A percentile compares a stretch with the other conserved stretches of the same genome.
Evolutionary conservation across 768 basidiomycete genomes (phyloP).

Genomic region (Clathrus columnatus): DNA sequence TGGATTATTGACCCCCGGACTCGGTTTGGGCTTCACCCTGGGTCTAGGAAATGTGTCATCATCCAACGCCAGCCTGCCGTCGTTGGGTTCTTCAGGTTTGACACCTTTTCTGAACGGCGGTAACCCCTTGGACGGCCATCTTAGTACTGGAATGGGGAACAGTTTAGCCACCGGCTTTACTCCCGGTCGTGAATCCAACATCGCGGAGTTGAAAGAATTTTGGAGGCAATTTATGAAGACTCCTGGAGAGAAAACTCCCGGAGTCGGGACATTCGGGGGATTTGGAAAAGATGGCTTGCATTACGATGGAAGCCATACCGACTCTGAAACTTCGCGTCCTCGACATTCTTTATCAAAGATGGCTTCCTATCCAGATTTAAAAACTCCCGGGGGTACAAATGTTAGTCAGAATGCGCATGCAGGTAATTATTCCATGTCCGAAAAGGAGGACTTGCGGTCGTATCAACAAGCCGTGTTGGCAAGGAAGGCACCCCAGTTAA

Average conservation of each 20-base stretch:
- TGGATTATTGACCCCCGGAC: neutral
- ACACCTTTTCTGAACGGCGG: neutral
- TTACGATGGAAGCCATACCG: constrained; percentile 13
- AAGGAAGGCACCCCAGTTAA: constrained; percentile 51
- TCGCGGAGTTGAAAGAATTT: constrained; percentile 53
- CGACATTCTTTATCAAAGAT: constrained; percentile 41
- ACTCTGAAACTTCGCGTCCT: neutral
- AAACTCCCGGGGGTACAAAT: constrained; percentile 40
- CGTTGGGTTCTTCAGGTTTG: neutral
- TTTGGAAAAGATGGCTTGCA: neutral
- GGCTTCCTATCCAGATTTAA: constrained; percentile 57
- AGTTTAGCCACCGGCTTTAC: constrained; percentile 6
- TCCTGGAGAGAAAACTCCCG: constrained; percentile 35
- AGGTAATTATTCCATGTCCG: constrained; percentile 8
- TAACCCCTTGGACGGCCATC: neutral
- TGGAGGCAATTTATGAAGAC: constrained; percentile 73
- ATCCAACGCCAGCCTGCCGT: neutral
- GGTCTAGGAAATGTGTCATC: neutral
- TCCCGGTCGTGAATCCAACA: constrained; percentile 25
- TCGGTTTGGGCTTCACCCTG: neutral
- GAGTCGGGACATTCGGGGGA: neutral
- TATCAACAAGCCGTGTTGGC: constrained; percentile 74
- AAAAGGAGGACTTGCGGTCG: constrained; percentile 53
- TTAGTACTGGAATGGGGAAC: neutral
- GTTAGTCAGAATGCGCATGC: neutral